Evolutionary conservation across 345 rosid genomes (phyloP).

Genomic region (Arabidopsis suecica): DNA sequence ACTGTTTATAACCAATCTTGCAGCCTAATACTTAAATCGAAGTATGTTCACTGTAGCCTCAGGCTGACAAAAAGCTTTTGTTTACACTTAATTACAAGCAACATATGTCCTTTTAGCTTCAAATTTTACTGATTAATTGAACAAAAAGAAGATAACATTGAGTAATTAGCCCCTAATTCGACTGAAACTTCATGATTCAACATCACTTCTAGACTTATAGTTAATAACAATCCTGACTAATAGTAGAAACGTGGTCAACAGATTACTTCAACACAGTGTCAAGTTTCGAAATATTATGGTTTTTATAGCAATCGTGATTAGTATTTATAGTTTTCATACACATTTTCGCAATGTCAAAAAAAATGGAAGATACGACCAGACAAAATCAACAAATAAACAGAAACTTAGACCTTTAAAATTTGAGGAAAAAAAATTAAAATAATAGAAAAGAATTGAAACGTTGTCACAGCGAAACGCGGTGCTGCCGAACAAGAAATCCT

Average conservation of each 20-base stretch:
- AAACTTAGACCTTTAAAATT: neutral
- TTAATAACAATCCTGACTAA: no score
- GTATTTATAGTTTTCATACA: neutral
- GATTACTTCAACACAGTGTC: neutral
- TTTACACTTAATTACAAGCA: no score
- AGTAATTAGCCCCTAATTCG: neutral
- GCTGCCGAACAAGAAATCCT: slow-evolving; percentile 60
- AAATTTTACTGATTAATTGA: no score
- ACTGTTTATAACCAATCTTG: no score
- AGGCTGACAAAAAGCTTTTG: no score
- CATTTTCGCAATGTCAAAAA: neutral
- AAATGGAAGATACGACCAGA: neutral
- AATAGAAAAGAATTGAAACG: neutral
- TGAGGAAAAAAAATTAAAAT: neutral
- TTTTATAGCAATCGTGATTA: neutral
- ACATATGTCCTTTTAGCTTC: no score
- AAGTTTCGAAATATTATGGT: neutral
- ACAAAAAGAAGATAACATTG: neutral
- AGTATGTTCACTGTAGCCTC: no score
- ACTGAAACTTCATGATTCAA: neutral
- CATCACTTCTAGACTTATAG: neutral
- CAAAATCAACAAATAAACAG: neutral
- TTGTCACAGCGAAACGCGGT: slow-evolving; percentile 24
- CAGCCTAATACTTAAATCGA: no score
- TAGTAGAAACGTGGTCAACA: no score